Conservation (phyloP, 257 asterid species). For the Avicennia marina region DNA sequence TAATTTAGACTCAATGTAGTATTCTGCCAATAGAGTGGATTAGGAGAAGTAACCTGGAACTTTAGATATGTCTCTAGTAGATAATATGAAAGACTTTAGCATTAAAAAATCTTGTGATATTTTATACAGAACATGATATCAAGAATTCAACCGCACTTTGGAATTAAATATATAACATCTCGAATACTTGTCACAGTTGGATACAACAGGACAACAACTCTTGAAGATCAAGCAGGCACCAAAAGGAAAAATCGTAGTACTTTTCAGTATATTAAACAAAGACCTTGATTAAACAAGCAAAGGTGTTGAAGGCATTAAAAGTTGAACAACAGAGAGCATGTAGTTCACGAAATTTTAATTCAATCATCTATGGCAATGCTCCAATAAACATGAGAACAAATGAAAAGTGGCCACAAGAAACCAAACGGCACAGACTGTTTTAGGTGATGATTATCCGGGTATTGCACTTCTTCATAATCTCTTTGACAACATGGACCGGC, state of each 20-base stretch:
- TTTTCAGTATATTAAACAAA: too few relatives aligned
- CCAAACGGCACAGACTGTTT: too few relatives aligned
- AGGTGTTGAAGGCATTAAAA: too few relatives aligned
- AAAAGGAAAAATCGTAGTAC: too few relatives aligned
- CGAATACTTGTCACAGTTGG: too few relatives aligned
- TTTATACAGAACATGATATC: too few relatives aligned
- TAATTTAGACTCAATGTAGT: constrained; percentile 1
- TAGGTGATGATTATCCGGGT: background rate
- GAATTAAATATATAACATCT: too few relatives aligned
- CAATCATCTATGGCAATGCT: background rate
- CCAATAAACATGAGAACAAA: background rate
- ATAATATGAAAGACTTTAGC: constrained; percentile 1
- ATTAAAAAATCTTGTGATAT: too few relatives aligned
- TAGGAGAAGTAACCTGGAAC: constrained; percentile 8
- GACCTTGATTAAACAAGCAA: too few relatives aligned
- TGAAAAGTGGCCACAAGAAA: background rate
- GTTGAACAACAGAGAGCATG: too few relatives aligned
- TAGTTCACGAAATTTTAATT: background rate
- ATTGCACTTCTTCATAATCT: background rate
- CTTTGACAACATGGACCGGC: background rate
- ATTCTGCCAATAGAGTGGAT: constrained; percentile 1
- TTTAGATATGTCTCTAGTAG: background rate
- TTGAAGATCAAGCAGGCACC: constrained; percentile 12
- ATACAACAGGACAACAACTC: background rate
- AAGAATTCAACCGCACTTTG: too few relatives aligned